Conservation (phyloP, 306 rosid genomes). For the Trifolium subterraneum region DNA sequence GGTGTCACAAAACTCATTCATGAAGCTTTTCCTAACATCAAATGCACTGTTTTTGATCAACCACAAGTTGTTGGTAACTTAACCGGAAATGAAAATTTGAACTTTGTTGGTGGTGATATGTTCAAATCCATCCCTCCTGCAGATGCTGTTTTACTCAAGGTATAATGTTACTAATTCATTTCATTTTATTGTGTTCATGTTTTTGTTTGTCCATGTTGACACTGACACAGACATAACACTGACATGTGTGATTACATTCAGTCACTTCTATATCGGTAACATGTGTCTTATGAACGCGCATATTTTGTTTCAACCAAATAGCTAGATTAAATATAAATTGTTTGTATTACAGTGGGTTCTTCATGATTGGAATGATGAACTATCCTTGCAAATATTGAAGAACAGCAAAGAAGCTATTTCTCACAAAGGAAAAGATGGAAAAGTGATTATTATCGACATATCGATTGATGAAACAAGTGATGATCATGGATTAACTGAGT, state of each 20-base stretch:
- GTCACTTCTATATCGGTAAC: no score
- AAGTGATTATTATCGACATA: slow-evolving; percentile 58
- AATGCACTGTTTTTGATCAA: slow-evolving; percentile 58
- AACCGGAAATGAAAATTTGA: slow-evolving; percentile 44
- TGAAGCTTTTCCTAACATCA: slow-evolving; percentile 54
- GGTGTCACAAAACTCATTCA: slow-evolving; percentile 37
- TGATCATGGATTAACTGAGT: slow-evolving; percentile 33
- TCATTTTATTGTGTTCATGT: no score
- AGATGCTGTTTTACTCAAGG: slow-evolving; percentile 58
- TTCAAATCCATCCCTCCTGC: slow-evolving; percentile 55
- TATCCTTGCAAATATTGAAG: slow-evolving; percentile 35
- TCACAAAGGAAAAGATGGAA: slow-evolving; percentile 45
- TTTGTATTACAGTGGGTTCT: slow-evolving; percentile 44
- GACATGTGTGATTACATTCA: no score
- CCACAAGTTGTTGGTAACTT: slow-evolving; percentile 54
- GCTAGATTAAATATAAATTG: no score
- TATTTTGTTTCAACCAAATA: no score
- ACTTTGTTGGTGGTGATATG: slow-evolving; percentile 61
- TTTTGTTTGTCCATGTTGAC: no score
- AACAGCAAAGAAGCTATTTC: slow-evolving; percentile 58
- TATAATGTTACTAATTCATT: not conserved
- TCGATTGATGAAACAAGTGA: slow-evolving; percentile 37
- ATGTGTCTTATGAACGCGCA: no score
- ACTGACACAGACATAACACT: no score
- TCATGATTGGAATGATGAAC: slow-evolving; percentile 51